These are phyloP conservation scores for Ulmus americana DNA, from an alignment of 331 rosid genomes.

Conservation along the genomic window DNA sequence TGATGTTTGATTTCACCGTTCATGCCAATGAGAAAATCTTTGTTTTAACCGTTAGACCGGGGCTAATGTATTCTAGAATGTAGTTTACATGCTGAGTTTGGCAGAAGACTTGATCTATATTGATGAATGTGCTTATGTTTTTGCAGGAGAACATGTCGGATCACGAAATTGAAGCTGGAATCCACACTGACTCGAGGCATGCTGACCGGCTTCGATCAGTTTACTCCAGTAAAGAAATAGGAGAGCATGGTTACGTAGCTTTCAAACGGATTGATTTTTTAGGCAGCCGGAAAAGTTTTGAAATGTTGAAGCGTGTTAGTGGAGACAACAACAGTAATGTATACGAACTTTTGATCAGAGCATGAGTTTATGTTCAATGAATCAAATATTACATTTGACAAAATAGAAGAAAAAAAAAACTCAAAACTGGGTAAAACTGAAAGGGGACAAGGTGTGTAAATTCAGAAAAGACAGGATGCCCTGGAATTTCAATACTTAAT, in stretches of 20 bases:
- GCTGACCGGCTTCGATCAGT: slow-evolving; percentile 80
- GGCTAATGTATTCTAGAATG: no score
- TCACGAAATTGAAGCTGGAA: slow-evolving; percentile 74
- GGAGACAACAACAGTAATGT: slow-evolving; percentile 87
- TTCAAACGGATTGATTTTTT: slow-evolving; percentile 74
- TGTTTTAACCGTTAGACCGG: no score
- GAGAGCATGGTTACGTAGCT: slow-evolving; percentile 36
- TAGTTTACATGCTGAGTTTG: no score
- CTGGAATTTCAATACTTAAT: no score
- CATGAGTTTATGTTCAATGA: slow-evolving; percentile 33
- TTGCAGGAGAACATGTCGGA: slow-evolving; percentile 75
- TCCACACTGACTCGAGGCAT: slow-evolving; percentile 86
- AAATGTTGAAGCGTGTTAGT: slow-evolving; percentile 81
- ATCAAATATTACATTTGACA: no score
- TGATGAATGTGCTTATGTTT: not conserved
- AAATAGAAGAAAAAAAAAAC: no score
- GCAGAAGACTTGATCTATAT: no score
- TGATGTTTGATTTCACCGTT: not conserved
- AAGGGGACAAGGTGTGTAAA: no score
- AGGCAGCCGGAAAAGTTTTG: slow-evolving; percentile 84
- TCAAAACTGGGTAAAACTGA: not conserved
- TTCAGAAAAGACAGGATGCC: no score
- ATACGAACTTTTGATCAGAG: slow-evolving; percentile 77
- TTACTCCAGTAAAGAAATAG: slow-evolving; percentile 60
- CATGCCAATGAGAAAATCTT: no score